Evolutionary conservation across 2,329 filamentous ascomycete species (phyloP).

Genomic region (Aspergillus sp.): DNA sequence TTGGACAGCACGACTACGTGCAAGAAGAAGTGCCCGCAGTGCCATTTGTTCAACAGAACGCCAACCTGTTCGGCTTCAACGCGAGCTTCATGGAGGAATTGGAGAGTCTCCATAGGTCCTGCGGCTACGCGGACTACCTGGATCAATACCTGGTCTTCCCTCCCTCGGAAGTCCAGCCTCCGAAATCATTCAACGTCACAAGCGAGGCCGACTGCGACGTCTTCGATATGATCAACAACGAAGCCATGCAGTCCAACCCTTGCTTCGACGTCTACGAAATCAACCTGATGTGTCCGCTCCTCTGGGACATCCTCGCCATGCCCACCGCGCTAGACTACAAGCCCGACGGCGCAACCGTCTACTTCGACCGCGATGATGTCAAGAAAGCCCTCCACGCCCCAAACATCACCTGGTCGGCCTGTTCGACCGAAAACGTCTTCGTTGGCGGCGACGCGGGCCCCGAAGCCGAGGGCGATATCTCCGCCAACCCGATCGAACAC

Average conservation of each 20-base stretch:
- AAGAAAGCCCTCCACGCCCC: constrained; percentile 65
- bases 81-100: constrained; percentile 42
- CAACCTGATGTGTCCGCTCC: constrained; percentile 67
- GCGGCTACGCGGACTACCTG: constrained; percentile 48
- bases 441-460: constrained; percentile 41
- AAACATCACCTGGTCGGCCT: constrained; percentile 30
- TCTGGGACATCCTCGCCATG: constrained; percentile 69
- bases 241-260: constrained; percentile 62
- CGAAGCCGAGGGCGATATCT: constrained; percentile 37
- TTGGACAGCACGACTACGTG: constrained; percentile 40
- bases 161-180: constrained; percentile 52
- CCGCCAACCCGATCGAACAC: constrained; percentile 57
- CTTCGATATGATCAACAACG: constrained; percentile 56
- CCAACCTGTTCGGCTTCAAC: constrained; percentile 48
- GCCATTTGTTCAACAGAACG: constrained; percentile 44
- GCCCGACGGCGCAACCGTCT: constrained; percentile 61
- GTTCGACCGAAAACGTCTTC: constrained; percentile 46
- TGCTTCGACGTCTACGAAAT: constrained; percentile 80
- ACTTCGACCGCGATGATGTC: constrained; percentile 71
- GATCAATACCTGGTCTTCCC: constrained; percentile 57
- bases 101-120: constrained; percentile 41
- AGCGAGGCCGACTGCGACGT: constrained; percentile 55
- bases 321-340: constrained; percentile 55
- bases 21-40: constrained; percentile 38
- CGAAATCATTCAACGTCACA: constrained; percentile 50